Evolutionary conservation across 164 flowering plant genomes (phyloP), one percentile per base, ranked within the genome.

Genomic region (Piper longum): DNA sequence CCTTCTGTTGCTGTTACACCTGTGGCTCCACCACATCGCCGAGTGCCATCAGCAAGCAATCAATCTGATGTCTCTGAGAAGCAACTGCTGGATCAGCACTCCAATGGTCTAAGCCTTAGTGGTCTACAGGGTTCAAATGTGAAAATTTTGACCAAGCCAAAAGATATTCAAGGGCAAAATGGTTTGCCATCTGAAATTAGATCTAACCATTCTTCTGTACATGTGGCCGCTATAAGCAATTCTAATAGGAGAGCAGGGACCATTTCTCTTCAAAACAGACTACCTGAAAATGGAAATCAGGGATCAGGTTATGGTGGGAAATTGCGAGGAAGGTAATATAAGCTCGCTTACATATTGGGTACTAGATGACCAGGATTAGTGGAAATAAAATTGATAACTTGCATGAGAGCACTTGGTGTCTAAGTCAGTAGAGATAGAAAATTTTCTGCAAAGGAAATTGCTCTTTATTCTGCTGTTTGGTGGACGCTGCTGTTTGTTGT

Each of bases 1-100:
- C 84, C 90, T 26, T 75, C 96, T 68, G 85, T 93, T 42, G 91
- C 99, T 71, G 85, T 95, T 57, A 95, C 99, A 66, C 99, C 99
- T 3, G 79, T 89, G 84, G 91, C 99, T n/a, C 96, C 89, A 63
- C 56, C 84, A 72, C 76, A 82, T 41, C 82, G 90, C 14, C 58
- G 70, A 75, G 74, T 70, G 60, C 69, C 70, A 7, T 60, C 57
- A 14, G 16, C n/a, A 4, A 7, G 56, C 41, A 66, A 65, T 66
- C 62, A 67, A n/a, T 18, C 74, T 44, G 78, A 66, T 64, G 61
- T 64, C n/a, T 43, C 62, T 63, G 72, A 70, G 56, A 66, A n/a
- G n/a, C n/a, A 70, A 65, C 62, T 55, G 64, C 76, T 76, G 76
- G 73, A 66, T 64, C 84, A 69, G 52, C 81, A 70, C 41, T 52